A percentile compares a stretch with the other conserved stretches of the same genome.
These are phyloP conservation scores for Paraconiothyrium brasiliense DNA, from an alignment of 2,329 filamentous ascomycete species.

Conservation along the genomic window DNA sequence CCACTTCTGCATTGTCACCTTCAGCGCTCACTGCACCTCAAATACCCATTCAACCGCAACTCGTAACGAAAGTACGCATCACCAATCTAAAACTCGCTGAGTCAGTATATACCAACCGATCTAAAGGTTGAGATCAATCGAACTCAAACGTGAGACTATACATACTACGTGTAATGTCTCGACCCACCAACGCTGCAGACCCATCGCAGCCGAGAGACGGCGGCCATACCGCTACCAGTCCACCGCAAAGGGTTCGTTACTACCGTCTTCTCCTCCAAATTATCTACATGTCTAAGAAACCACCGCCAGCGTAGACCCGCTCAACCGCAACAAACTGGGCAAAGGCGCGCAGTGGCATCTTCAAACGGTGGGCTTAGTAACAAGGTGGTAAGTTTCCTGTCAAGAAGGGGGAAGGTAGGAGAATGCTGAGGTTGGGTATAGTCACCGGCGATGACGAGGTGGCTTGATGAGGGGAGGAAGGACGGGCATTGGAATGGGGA, in stretches of 20 bases:
- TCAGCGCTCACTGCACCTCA: too few species aligned
- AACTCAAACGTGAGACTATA: too few species aligned
- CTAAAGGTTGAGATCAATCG: too few species aligned
- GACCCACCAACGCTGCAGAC: slow-evolving; percentile 4
- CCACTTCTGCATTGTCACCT: too few species aligned
- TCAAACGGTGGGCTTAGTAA: neutral
- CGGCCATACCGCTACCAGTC: slow-evolving; percentile 5
- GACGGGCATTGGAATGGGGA: slow-evolving; percentile 24
- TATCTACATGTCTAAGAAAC: slow-evolving; percentile 3
- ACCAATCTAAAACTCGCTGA: too few species aligned
- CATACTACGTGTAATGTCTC: neutral
- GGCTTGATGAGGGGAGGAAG: slow-evolving; percentile 24
- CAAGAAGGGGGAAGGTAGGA: neutral
- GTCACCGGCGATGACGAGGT: slow-evolving; percentile 24
- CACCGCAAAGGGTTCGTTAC: neutral
- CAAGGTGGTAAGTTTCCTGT: neutral
- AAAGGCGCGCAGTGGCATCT: neutral
- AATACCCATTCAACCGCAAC: too few species aligned
- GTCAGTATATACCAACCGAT: too few species aligned
- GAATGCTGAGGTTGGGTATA: neutral
- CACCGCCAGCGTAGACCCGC: slow-evolving; percentile 10
- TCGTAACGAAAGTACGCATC: too few species aligned
- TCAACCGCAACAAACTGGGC: neutral
- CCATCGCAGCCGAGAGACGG: slow-evolving; percentile 19
- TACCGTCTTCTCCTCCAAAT: neutral